phyloP scores from a whole-genome alignment of 2,329 filamentous ascomycete species.

The Neospermospora avenae region DNA sequence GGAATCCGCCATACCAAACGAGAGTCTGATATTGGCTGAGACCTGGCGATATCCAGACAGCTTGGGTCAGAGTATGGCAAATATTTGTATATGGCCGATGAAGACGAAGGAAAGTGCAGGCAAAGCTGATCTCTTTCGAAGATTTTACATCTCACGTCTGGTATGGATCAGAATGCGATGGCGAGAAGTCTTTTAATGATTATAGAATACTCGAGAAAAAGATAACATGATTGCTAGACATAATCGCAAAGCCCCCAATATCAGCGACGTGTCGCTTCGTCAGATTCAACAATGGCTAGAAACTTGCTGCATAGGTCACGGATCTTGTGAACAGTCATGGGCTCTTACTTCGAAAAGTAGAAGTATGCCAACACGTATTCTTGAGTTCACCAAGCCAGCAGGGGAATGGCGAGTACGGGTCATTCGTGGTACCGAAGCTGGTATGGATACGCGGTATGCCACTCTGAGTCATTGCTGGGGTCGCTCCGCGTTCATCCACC shows the following conservation, averaged over 20 bases:
- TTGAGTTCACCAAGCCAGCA: neutral
- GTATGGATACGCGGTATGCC: neutral
- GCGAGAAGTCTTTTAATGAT: neutral
- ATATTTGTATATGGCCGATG: neutral
- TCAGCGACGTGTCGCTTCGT: neutral
- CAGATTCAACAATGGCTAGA: neutral
- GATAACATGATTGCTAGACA: conserved; percentile 1
- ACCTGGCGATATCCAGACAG: neutral
- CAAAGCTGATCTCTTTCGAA: neutral
- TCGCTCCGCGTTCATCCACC: neutral
- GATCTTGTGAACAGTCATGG: neutral
- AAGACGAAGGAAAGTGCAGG: neutral
- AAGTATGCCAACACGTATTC: neutral
- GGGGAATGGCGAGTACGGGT: neutral
- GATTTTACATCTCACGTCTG: neutral
- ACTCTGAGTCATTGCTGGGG: conserved; percentile 10
- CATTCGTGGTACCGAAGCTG: neutral
- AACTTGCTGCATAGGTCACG: neutral
- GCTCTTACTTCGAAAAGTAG: neutral
- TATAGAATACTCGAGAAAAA: neutral
- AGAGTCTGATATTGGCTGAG: neutral
- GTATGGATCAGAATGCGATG: neutral
- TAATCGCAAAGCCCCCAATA: neutral
- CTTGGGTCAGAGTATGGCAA: neutral
- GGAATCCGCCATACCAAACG: neutral